Percentiles rank a stretch among this genome's conserved stretches.
phyloP scores from a whole-genome alignment of 2,329 filamentous ascomycete genomes.

The Cylindrodendrum hubeiense region DNA sequence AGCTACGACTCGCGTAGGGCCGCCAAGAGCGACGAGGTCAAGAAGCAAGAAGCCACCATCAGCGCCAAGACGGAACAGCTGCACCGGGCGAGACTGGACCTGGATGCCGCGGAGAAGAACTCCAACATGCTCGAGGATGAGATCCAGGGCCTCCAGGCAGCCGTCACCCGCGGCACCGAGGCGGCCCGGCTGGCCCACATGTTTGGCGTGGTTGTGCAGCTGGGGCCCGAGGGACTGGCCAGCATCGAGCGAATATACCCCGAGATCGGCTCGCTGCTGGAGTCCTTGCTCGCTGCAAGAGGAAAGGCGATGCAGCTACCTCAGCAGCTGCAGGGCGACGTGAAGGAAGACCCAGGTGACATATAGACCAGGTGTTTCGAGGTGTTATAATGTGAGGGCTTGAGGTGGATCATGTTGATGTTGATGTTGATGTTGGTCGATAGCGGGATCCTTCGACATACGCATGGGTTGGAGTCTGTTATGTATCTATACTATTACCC shows the following conservation, averaged over 20 bases:
- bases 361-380: not conserved
- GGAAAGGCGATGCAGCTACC: conserved; percentile 23
- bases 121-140: conserved; percentile 36
- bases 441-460: not conserved
- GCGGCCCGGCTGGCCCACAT: conserved; percentile 41
- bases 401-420: not conserved
- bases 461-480: not conserved
- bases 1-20: conserved; percentile 41
- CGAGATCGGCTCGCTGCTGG: conserved; percentile 44
- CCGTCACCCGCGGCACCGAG: conserved; percentile 39
- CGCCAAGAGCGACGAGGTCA: conserved; percentile 44
- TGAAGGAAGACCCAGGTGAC: conserved; percentile 20
- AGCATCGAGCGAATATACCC: conserved; percentile 46
- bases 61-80: conserved; percentile 35
- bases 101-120: conserved; percentile 36
- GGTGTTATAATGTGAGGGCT: not conserved
- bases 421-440: not conserved
- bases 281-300: conserved; percentile 39
- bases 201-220: conserved; percentile 43
- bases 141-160: conserved; percentile 40
- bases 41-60: conserved; percentile 39
- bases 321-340: conserved; percentile 23
- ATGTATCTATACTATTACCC: not conserved
- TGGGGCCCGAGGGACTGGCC: conserved; percentile 42
- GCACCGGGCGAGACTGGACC: conserved; percentile 31